Evolutionary conservation across 2,329 filamentous ascomycete species (phyloP).

Genomic region (Pleoardoris graminearum): DNA sequence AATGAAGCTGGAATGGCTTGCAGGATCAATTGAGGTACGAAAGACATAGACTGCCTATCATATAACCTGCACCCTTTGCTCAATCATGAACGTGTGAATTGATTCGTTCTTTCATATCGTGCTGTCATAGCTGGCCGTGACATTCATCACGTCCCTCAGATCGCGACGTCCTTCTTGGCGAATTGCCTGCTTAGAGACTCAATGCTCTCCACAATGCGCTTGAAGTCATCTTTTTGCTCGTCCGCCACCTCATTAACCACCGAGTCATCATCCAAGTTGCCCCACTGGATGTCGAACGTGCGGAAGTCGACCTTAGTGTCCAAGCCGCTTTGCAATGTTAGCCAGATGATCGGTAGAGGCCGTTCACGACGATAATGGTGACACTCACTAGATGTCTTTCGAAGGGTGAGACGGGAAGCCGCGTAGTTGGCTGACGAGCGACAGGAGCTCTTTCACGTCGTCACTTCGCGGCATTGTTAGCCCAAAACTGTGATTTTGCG

Average conservation of each 20-base stretch:
- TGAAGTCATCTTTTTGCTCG: constrained; percentile 51
- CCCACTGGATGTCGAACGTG: constrained; percentile 50
- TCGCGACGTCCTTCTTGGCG: constrained; percentile 46
- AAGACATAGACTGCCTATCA: no score
- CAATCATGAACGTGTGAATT: no score
- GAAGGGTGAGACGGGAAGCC: constrained; percentile 46
- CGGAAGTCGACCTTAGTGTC: constrained; percentile 47
- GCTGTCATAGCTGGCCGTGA: no score
- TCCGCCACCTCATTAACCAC: constrained; percentile 39
- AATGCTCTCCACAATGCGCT: constrained; percentile 48
- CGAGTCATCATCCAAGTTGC: constrained; percentile 45
- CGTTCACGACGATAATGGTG: no score
- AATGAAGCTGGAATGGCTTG: no score
- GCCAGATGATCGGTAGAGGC: no score
- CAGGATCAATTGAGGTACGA: no score
- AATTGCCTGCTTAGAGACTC: constrained; percentile 48
- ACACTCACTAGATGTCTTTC: constrained; percentile 50
- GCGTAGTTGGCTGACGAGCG: constrained; percentile 43
- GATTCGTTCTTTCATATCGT: no score
- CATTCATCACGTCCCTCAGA: constrained; percentile 19
- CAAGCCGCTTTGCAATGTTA: no score
- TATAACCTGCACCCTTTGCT: no score
- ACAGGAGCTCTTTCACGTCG: constrained; percentile 48
- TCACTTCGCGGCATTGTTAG: constrained; percentile 28
- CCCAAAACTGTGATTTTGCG: neutral